Base-by-base conservation (phyloP, 805 yeast species). In the Saccharomycopsis lassenensis region DNA sequence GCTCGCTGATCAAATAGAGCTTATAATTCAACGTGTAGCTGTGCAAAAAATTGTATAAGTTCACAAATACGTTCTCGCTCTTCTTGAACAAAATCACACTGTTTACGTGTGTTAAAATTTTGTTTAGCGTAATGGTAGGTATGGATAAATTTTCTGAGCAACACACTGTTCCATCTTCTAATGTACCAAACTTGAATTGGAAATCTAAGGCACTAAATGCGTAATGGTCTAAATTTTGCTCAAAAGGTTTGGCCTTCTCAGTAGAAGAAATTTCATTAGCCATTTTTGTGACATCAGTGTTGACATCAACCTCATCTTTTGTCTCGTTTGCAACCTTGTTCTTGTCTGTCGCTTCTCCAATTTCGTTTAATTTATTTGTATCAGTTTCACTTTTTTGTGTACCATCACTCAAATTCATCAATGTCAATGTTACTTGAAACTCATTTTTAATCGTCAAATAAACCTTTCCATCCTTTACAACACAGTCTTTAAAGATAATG, bases 401-500 rank as follows among this genome's bases (percentile, higher is more conserved):
- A 23, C 6, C 16, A 3, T 24, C 12, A 24, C 28, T 28, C 3
- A 29, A 24, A 22, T 41, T 32, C 6, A 31, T 25, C 8, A 43
- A 31, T 5, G 43, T 40, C 8, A 43, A 22, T 15, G 26, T 29
- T n/a, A 30, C 31, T 11, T 43, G 41, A 29, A 43, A 43, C 22
- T 40, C 42, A 27, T 34, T 35, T 14, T 24, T 17, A 5, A 43
- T 29, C 3, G 12, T 20, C 10, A 43, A 19, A 8, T 11, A 21
- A 8, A 43, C 20, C 25, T 43, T 43, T 7, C 42, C 46, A 24
- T 43, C 38, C 29, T 32, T 34, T 2, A 43, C 23, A 10, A 24
- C 3, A 23, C 35, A 38, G 23, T 41, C 30, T 17, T 25, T 31
- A 10, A 35, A 26, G 4, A 41, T 29, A 4, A 29, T 28, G 3